Percentiles rank a stretch among this genome's conserved stretches.
These are phyloP conservation scores for Neofusicoccum laricinum DNA, from an alignment of 2,329 filamentous ascomycete genomes.

Conservation along the genomic window DNA sequence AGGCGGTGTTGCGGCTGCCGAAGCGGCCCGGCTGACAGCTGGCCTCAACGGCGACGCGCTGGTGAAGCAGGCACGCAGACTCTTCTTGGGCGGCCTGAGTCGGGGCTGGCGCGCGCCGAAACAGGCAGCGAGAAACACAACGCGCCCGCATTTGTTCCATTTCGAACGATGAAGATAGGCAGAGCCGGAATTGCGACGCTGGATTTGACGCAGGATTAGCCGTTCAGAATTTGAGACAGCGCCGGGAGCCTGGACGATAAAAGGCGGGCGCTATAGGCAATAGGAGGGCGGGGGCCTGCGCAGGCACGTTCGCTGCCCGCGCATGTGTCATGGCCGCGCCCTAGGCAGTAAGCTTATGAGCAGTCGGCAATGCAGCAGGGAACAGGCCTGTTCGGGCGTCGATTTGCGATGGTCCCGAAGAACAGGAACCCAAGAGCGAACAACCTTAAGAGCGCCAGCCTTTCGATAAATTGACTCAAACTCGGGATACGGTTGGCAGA, in stretches of 20 bases:
- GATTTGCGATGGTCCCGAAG: constrained; percentile 7
- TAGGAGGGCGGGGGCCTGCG: background rate
- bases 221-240: constrained; percentile 7
- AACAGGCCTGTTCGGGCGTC: background rate
- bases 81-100: no score
- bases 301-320: background rate
- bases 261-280: background rate
- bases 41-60: background rate
- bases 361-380: constrained; percentile 7
- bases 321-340: constrained; percentile 1
- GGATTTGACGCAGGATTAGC: background rate
- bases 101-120: background rate
- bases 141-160: background rate
- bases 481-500: background rate
- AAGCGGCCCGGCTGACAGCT: constrained; percentile 6
- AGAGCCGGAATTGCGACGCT: background rate
- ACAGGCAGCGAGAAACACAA: background rate
- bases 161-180: constrained; percentile 2
- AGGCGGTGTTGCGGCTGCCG: background rate
- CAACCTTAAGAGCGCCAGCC: background rate
- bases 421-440: background rate
- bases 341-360: constrained; percentile 11
- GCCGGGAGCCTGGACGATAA: background rate
- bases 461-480: background rate
- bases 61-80: background rate